Evolutionary conservation across 441 rosid genomes (phyloP), one percentile per base, ranked within the genome.

Genomic region (Populus hybrid): DNA sequence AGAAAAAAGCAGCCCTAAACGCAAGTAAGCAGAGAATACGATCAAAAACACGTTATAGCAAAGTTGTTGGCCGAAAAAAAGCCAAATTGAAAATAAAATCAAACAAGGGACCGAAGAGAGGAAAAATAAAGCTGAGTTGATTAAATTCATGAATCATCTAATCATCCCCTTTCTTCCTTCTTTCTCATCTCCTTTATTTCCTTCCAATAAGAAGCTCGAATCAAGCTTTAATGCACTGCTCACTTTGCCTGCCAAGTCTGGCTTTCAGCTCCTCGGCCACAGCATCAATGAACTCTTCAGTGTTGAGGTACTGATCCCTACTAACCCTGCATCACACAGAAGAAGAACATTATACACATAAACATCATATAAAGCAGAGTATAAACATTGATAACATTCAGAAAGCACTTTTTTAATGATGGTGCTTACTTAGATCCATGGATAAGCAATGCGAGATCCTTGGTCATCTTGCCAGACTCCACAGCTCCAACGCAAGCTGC

Each of bases 401-500:
- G 16, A 61, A n/a, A 6, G 6, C 65, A 50, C 10, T 28, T 32
- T 19, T 32, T 19, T 50, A 21, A 3, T 69, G 18, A 28, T 50
- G 63, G 36, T 83, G 35, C 88, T 74, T 77, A 94, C 98, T 84
- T 91, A 34, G 93, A 82, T 64, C 98, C 98, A 73, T 95, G 92
- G 80, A 89, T 85, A 74, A 93, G 81, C 76, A 93, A 86, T 16
- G 98, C 98, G 18, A 94, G 98, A 87, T 94, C 98, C 81, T 93
- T 93, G 66, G 98, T 94, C 98, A 94, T 94, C 90, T 91, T 93
- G 74, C 96, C 95, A 32, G 93, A 88, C 79, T 94, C 97, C 68
- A 94, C 97, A 5, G 86, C 76, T 72, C 87, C 90, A 72, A 95
- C 35, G 73, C 98, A 94, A 75, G 98, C 91, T 57, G 89, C 92